Evolutionary conservation across 2,329 filamentous ascomycete species (phyloP).

Genomic region (Helicocarpus griseus): DNA sequence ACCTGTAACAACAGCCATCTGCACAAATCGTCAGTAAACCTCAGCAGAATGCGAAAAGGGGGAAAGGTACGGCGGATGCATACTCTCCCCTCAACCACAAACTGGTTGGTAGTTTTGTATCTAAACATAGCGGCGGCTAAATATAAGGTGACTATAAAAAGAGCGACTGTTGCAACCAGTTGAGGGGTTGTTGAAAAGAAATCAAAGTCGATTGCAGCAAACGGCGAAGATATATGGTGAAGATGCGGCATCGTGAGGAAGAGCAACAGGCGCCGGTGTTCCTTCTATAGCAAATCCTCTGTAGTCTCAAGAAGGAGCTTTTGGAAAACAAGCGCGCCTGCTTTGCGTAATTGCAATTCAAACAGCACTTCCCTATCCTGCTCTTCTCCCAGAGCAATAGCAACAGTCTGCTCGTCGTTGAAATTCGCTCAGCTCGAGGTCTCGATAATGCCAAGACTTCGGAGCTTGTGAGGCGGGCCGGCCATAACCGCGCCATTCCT

Average conservation of each 20-base stretch:
- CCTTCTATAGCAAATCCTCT: neutral
- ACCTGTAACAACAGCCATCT: slow-evolving; percentile 86
- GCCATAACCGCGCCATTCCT: neutral
- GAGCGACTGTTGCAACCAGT: slow-evolving; percentile 5
- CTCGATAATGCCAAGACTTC: neutral
- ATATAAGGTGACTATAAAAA: slow-evolving; percentile 23
- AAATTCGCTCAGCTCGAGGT: no score
- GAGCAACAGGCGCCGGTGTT: neutral
- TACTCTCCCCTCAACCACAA: slow-evolving; percentile 79
- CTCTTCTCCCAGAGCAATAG: no score
- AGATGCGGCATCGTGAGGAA: neutral
- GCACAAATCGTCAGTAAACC: slow-evolving; percentile 3
- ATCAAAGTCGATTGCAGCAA: neutral
- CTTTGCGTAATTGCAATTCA: neutral
- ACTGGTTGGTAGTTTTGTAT: slow-evolving; percentile 52
- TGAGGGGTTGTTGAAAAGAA: slow-evolving; percentile 12
- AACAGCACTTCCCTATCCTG: no score
- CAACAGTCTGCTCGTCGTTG: no score
- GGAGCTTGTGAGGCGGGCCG: no score
- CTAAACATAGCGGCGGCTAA: slow-evolving; percentile 31
- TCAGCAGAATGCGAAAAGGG: neutral
- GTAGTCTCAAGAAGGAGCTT: neutral
- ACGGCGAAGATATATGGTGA: neutral
- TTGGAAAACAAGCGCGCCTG: neutral
- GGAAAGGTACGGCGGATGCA: slow-evolving; percentile 14